Percentiles rank a stretch among this genome's conserved stretches.
Evolutionary conservation across 768 basidiomycete genomes (phyloP).

Genomic region (Mycena alexandri): DNA sequence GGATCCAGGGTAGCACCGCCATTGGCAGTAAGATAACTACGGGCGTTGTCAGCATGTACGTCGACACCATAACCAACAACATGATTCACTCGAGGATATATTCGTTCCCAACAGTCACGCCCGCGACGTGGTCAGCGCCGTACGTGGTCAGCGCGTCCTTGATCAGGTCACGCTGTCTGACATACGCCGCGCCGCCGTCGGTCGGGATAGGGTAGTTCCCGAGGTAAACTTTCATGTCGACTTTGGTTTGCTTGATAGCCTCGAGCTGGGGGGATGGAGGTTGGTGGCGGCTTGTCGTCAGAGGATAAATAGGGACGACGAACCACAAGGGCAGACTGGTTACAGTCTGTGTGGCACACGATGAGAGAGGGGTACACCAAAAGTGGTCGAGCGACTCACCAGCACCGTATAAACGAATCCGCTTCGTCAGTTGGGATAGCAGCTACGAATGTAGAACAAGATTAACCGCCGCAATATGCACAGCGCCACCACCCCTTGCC

Average conservation of each 20-base stretch:
- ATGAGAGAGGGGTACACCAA: background rate
- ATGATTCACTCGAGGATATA: slow-evolving; percentile 78
- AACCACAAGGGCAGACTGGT: slow-evolving; percentile 82
- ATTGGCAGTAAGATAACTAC: slow-evolving; percentile 73
- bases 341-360: slow-evolving; percentile 65
- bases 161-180: slow-evolving; percentile 77
- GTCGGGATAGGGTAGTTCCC: slow-evolving; percentile 75
- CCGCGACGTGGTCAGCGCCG: slow-evolving; percentile 80
- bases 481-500: slow-evolving; percentile 52
- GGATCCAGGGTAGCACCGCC: slow-evolving; percentile 69
- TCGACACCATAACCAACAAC: slow-evolving; percentile 6
- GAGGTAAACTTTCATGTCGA: slow-evolving; percentile 84
- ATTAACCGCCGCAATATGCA: slow-evolving; percentile 13
- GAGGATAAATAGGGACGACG: slow-evolving; percentile 39
- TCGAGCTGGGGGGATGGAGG: slow-evolving; percentile 64
- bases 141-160: slow-evolving; percentile 79
- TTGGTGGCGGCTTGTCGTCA: background rate
- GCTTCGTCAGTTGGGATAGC: slow-evolving; percentile 88
- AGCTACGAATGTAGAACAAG: slow-evolving; percentile 55
- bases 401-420: slow-evolving; percentile 87
- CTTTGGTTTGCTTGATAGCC: slow-evolving; percentile 91
- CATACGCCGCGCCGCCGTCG: slow-evolving; percentile 78
- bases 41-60: slow-evolving; percentile 3
- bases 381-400: slow-evolving; percentile 6
- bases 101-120: slow-evolving; percentile 94